Base-by-base conservation (phyloP, 441 rosid species). In the Pelargonium fulgidum region DNA sequence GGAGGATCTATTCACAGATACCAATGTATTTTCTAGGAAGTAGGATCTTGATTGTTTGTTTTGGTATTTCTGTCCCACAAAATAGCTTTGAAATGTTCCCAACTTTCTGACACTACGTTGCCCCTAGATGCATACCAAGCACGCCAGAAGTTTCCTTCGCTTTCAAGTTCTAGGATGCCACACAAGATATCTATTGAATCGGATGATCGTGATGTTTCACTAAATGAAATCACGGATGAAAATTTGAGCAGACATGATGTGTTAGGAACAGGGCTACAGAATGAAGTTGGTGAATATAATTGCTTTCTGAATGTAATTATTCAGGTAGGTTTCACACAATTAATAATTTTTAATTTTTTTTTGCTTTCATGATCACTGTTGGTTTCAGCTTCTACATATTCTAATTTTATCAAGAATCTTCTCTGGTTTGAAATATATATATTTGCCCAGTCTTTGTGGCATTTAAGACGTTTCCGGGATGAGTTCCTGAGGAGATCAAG, bases 251-350 rank as follows among this genome's bases (percentile, higher is more conserved):
- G 78, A 67, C 69, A 65, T 75, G 86, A 82, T 74, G 68, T 82
- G 59, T 68, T 83, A 74, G 97, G 99, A 54, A 81, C 90, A 59
- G 99, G 99, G 56, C 85, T 93, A 76, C 88, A 87, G 83, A 93
- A 93, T 77, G 93, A 93, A 80, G 81, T 87, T 77, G 99, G 99
- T 24, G 97, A 93, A 83, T 93, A 91, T 78, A 93, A 93, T 75
- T 93, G 99, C 84, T 93, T 93, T 85, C 81, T 93, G 66, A 93
- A 93, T 76, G 99, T 93, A 52, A 91, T 93, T 77, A 93, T 93
- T 79, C 99, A 93, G 96, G 99, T 93, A 61, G 16, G 66, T 29
- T 64, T 69, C 39, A 26, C 42, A 45, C 20, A 29, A 26, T 9
- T 3, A 22, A 44, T 47, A 42, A 41, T 16, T 63, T 20, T 0